Conservation (phyloP, 306 rosid genomes). For the Carpinus fangiana region DNA sequence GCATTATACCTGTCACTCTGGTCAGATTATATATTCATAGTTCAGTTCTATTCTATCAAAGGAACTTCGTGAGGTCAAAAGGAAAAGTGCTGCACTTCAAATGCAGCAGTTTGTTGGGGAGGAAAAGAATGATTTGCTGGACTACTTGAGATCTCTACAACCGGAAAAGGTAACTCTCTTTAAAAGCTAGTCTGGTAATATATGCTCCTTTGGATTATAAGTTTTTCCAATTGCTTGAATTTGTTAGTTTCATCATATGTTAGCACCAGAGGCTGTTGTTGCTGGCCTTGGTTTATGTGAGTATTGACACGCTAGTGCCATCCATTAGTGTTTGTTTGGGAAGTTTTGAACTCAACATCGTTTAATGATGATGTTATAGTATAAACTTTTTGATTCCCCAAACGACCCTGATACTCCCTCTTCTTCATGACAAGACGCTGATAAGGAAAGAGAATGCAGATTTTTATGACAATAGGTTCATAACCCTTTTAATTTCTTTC, state of each 20-base stretch:
- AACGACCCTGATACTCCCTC: not conserved
- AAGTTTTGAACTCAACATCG: not conserved
- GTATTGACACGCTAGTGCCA: not conserved
- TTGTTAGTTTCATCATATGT: not conserved
- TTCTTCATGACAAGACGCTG: not conserved
- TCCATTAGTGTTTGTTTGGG: conserved; percentile 20
- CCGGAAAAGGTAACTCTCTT: conserved; percentile 73
- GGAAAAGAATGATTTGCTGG: conserved; percentile 88
- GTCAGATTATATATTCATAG: conserved; percentile 17
- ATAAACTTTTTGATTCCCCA: not conserved
- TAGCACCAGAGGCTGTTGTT: conserved; percentile 8
- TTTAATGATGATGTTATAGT: no score
- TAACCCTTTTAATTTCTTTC: not conserved
- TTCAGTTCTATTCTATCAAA: conserved; percentile 34
- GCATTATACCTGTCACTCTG: conserved; percentile 6
- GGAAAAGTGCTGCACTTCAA: conserved; percentile 90
- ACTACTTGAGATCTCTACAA: conserved; percentile 89
- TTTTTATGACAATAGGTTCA: not conserved
- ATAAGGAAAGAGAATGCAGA: not conserved
- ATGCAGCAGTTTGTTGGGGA: conserved; percentile 98
- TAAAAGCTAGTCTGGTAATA: not conserved
- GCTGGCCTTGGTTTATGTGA: conserved; percentile 22
- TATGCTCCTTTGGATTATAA: conserved; percentile 3
- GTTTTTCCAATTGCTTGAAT: not conserved
- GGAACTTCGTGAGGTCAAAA: conserved; percentile 83